Conservation (phyloP, 768 basidiomycete species). For the Tylopilus intermedius region DNA sequence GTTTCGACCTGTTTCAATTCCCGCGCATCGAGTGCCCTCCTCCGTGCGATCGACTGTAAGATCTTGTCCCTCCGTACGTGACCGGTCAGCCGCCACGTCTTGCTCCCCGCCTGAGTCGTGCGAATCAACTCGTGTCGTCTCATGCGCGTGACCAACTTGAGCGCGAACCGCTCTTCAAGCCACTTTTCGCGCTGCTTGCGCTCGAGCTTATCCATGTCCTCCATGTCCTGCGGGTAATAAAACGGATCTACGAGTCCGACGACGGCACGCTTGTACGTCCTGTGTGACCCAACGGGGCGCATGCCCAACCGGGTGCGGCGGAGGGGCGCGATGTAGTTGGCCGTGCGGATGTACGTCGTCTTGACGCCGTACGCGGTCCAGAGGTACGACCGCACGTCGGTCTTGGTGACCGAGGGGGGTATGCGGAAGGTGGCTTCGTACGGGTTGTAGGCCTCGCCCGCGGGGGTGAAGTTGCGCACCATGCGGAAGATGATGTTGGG, state of each 20-base stretch:
- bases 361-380: constrained; percentile 79
- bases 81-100: constrained; percentile 37
- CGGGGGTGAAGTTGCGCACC: constrained; percentile 75
- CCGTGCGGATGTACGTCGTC: constrained; percentile 93
- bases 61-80: constrained; percentile 46
- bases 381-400: constrained; percentile 85
- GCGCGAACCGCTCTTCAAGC: constrained; percentile 57
- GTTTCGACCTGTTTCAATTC: constrained; percentile 36
- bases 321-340: constrained; percentile 71
- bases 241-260: constrained; percentile 91
- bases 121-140: constrained; percentile 33
- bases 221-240: constrained; percentile 80
- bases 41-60: constrained; percentile 44
- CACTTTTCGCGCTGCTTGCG: constrained; percentile 52
- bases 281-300: constrained; percentile 33
- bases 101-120: constrained; percentile 33
- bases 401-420: constrained; percentile 86
- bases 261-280: constrained; percentile 85
- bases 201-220: constrained; percentile 66
- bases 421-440: constrained; percentile 93
- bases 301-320: constrained; percentile 27
- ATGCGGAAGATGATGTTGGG: constrained; percentile 83
- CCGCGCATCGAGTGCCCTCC: constrained; percentile 40
- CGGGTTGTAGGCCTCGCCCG: constrained; percentile 82
- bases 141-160: constrained; percentile 33